phyloP scores from a whole-genome alignment of 768 basidiomycete species.

The Kwoniella newhampshirensis region DNA sequence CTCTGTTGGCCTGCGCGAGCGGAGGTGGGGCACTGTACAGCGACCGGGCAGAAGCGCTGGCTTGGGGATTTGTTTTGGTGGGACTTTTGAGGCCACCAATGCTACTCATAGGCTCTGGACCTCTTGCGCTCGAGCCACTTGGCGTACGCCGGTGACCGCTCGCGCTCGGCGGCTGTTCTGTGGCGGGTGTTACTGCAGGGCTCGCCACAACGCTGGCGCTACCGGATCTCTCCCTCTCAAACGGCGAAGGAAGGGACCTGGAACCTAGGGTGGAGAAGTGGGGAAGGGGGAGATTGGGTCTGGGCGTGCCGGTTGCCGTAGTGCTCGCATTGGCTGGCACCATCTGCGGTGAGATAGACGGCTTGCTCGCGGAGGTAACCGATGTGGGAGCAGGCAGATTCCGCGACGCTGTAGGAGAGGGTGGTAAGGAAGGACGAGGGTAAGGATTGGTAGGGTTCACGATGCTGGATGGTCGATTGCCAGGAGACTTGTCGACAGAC shows the following conservation, averaged over 20 bases:
- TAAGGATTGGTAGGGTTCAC: slow-evolving; percentile 13
- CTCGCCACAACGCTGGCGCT: slow-evolving; percentile 7
- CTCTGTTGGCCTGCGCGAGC: slow-evolving; percentile 1
- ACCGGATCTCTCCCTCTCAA: slow-evolving; percentile 21
- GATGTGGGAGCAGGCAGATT: slow-evolving; percentile 3
- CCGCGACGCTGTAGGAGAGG: slow-evolving; percentile 17
- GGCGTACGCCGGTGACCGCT: slow-evolving; percentile 22
- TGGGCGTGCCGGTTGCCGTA: slow-evolving; percentile 1
- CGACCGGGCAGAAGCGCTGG: slow-evolving; percentile 1
- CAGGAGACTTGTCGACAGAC: slow-evolving; percentile 9
- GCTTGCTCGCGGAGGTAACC: slow-evolving; percentile 9
- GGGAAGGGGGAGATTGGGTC: slow-evolving; percentile 26
- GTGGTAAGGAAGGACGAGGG: slow-evolving; percentile 23
- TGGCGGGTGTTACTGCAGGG: neutral
- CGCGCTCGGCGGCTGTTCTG: neutral
- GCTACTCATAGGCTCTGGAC: slow-evolving; percentile 4
- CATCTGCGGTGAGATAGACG: slow-evolving; percentile 24
- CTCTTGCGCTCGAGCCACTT: slow-evolving; percentile 13
- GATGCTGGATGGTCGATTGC: neutral
- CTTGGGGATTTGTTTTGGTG: slow-evolving; percentile 11
- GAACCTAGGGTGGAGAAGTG: slow-evolving; percentile 16
- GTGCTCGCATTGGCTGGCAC: slow-evolving; percentile 11
- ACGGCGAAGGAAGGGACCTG: slow-evolving; percentile 29
- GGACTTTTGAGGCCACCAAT: slow-evolving; percentile 10
- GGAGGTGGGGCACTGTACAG: slow-evolving; percentile 15